A percentile compares a stretch with the other conserved stretches of the same genome.
These are phyloP conservation scores for Kwoniella mangroviensis DNA, from an alignment of 768 basidiomycete species.

Conservation along the genomic window DNA sequence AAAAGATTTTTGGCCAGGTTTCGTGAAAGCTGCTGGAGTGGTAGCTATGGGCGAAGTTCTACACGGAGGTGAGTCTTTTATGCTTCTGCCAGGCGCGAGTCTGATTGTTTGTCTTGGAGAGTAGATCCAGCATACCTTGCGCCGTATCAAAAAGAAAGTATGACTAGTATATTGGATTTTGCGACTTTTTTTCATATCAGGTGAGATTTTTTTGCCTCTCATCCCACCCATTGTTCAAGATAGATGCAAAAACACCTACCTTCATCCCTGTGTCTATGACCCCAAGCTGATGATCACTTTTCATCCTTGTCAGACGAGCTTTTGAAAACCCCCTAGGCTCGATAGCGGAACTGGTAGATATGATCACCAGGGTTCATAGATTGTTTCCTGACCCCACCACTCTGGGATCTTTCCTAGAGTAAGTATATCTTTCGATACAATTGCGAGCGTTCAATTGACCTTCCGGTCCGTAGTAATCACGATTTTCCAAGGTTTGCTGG, in stretches of 20 bases:
- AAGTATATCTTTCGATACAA: slow-evolving; percentile 9
- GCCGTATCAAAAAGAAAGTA: slow-evolving; percentile 51
- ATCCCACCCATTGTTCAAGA: neutral
- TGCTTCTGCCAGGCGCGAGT: neutral
- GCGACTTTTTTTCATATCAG: slow-evolving; percentile 54
- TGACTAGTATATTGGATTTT: slow-evolving; percentile 54
- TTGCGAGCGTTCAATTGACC: too few species aligned
- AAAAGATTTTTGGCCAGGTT: slow-evolving; percentile 73
- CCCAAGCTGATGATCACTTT: neutral
- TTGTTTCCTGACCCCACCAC: slow-evolving; percentile 52
- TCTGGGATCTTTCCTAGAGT: slow-evolving; percentile 57
- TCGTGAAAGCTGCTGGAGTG: slow-evolving; percentile 74
- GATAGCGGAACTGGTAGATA: slow-evolving; percentile 45
- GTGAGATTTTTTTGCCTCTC: slow-evolving; percentile 14
- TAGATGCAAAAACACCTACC: too few species aligned
- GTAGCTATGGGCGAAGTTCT: slow-evolving; percentile 84
- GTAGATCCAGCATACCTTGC: slow-evolving; percentile 53
- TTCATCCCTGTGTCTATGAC: too few species aligned
- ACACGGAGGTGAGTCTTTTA: slow-evolving; percentile 49
- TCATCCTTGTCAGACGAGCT: slow-evolving; percentile 32
- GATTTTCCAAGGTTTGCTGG: slow-evolving; percentile 53
- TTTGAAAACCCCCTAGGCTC: slow-evolving; percentile 43
- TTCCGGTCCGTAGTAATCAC: slow-evolving; percentile 43
- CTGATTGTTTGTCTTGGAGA: neutral
- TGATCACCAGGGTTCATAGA: slow-evolving; percentile 44